These are phyloP conservation scores for Phylloporus gajari DNA, from an alignment of 1,284 basidiomycete genomes.

Conservation along the genomic window DNA sequence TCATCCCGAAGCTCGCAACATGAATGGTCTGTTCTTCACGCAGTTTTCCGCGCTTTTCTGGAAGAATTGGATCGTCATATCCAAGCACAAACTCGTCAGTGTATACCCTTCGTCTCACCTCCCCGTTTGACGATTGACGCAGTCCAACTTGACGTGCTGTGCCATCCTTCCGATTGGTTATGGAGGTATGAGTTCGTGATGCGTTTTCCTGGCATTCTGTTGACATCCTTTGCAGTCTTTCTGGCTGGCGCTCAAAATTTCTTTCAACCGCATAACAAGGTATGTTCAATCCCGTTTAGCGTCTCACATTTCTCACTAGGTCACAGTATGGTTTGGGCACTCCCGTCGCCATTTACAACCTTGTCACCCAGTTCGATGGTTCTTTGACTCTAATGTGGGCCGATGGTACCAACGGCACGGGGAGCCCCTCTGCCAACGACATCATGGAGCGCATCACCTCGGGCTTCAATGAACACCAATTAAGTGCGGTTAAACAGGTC, in stretches of 20 bases:
- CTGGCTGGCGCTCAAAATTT: conserved; percentile 72
- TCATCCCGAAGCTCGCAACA: conserved; percentile 6
- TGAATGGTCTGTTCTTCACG: conserved; percentile 57
- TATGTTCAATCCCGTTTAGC: conserved; percentile 21
- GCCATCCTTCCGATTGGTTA: conserved; percentile 75
- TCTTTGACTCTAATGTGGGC: conserved; percentile 71
- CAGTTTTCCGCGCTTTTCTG: conserved; percentile 72
- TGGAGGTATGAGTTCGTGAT: conserved; percentile 49
- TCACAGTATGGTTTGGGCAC: conserved; percentile 74
- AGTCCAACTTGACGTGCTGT: conserved; percentile 75
- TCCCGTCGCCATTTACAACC: conserved; percentile 59
- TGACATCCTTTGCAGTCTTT: conserved; percentile 53
- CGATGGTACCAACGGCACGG: conserved; percentile 65
- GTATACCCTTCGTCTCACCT: not conserved
- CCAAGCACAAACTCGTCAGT: conserved; percentile 72
- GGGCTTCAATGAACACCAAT: conserved; percentile 59
- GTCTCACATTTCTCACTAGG: conserved; percentile 12
- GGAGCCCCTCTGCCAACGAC: conserved; percentile 60
- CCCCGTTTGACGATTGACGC: conserved; percentile 24
- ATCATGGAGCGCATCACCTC: conserved; percentile 68
- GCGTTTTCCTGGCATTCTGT: not conserved
- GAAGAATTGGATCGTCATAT: conserved; percentile 81
- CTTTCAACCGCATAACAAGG: conserved; percentile 57
- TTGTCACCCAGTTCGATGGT: conserved; percentile 62
- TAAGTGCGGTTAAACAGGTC: conserved; percentile 58